A percentile compares a stretch with the other conserved stretches of the same genome.
Evolutionary conservation across 495 filamentous ascomycete species (phyloP).

Genomic region (Penicillium silybi): DNA sequence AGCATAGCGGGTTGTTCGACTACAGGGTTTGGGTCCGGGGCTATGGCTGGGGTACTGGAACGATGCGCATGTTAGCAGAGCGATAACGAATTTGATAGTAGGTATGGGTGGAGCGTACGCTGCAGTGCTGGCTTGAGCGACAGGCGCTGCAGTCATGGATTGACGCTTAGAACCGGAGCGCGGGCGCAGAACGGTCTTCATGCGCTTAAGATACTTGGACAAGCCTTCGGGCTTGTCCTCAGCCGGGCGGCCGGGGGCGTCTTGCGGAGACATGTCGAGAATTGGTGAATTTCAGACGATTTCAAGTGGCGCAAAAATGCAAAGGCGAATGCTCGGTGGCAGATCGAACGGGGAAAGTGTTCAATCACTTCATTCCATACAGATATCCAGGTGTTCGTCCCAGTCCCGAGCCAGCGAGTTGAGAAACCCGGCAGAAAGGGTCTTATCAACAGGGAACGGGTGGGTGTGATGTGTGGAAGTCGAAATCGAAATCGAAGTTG

Average conservation of each 20-base stretch:
- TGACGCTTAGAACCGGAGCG: slow-evolving; percentile 42
- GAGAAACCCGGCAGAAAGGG: slow-evolving; percentile 9
- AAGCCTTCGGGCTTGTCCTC: slow-evolving; percentile 59
- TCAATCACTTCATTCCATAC: slow-evolving; percentile 14
- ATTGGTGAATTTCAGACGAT: neutral
- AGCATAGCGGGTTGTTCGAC: slow-evolving; percentile 26
- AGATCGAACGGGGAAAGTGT: slow-evolving; percentile 8
- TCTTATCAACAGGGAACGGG: slow-evolving; percentile 1
- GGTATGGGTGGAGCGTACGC: slow-evolving; percentile 20
- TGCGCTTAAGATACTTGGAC: slow-evolving; percentile 57
- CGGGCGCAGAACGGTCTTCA: slow-evolving; percentile 61
- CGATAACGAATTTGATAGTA: neutral
- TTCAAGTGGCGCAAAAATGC: slow-evolving; percentile 15
- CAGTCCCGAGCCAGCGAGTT: slow-evolving; percentile 5
- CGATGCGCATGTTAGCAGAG: neutral
- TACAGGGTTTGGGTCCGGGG: slow-evolving; percentile 6
- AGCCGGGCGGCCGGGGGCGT: slow-evolving; percentile 13
- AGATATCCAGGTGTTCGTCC: neutral
- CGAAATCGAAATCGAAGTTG: neutral
- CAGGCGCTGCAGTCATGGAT: slow-evolving; percentile 19
- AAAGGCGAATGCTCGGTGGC: slow-evolving; percentile 12
- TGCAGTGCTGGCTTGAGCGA: slow-evolving; percentile 15
- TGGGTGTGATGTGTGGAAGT: neutral
- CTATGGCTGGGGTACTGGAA: slow-evolving; percentile 17
- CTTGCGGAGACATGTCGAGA: slow-evolving; percentile 28